Evolutionary conservation across 129 eudicot genomes (phyloP).

Genomic region (Glebionis coronaria): DNA sequence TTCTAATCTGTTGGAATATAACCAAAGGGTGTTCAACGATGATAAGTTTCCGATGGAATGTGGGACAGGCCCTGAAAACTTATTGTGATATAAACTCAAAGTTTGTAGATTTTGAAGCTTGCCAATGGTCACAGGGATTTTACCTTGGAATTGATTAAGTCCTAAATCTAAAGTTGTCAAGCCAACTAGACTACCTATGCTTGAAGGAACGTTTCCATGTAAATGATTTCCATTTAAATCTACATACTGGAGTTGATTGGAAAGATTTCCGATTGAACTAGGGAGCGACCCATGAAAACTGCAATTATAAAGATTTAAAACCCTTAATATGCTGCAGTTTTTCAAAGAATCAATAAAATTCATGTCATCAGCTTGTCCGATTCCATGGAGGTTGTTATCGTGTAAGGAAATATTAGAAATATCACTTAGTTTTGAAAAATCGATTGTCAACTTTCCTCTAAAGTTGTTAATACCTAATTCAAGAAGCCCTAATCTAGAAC

Average conservation of each 20-base stretch:
- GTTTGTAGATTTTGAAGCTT: slow-evolving; percentile 17
- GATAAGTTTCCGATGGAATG: slow-evolving; percentile 25
- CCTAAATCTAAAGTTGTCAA: not conserved
- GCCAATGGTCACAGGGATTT: slow-evolving; percentile 21
- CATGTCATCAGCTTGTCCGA: slow-evolving; percentile 12
- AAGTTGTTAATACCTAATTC: not conserved
- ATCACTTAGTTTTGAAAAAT: not conserved
- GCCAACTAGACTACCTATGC: slow-evolving; percentile 7
- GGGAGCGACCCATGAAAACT: slow-evolving; percentile 3
- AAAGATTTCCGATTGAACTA: slow-evolving; percentile 10
- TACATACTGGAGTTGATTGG: not conserved
- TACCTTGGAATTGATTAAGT: not conserved
- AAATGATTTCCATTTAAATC: not conserved
- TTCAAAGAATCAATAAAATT: not conserved
- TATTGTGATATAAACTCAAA: not conserved
- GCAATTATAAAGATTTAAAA: not conserved
- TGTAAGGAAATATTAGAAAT: not conserved
- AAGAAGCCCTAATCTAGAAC: not conserved
- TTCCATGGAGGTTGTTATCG: not conserved
- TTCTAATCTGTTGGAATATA: slow-evolving; percentile 13
- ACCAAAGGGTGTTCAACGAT: not conserved
- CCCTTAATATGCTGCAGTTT: slow-evolving; percentile 6
- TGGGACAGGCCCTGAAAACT: slow-evolving; percentile 22
- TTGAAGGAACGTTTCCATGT: not conserved
- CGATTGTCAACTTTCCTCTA: not conserved